Evolutionary conservation across 306 rosid species (phyloP).

Genomic region (Dryas alaskensis): DNA sequence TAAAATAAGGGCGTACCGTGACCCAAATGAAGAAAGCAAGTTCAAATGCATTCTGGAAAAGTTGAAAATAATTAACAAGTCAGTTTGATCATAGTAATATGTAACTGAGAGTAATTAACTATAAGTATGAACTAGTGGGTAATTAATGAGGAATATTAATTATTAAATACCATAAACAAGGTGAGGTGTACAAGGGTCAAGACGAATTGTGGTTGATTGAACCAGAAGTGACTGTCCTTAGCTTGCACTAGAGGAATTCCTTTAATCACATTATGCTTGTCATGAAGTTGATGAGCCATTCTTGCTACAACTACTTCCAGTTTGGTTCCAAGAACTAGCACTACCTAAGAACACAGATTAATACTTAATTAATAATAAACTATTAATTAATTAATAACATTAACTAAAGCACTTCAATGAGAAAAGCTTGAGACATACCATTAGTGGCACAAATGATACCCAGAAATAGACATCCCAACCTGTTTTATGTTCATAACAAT

Average conservation of each 20-base stretch:
- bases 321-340: conserved; percentile 52
- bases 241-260: conserved; percentile 60
- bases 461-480: conserved; percentile 61
- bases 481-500: conserved; percentile 7
- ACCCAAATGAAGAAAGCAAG: conserved; percentile 60
- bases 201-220: conserved; percentile 43
- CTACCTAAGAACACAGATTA: conserved; percentile 28
- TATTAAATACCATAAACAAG: conserved; percentile 42
- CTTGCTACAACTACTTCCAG: conserved; percentile 50
- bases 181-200: conserved; percentile 49
- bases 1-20: conserved; percentile 31
- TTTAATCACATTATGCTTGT: conserved; percentile 32
- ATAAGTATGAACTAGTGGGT: neutral
- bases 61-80: neutral
- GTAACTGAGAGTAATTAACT: neutral
- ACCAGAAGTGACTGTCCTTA: conserved; percentile 58
- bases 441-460: conserved; percentile 54
- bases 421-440: conserved; percentile 30
- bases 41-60: conserved; percentile 57
- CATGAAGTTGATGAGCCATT: conserved; percentile 43
- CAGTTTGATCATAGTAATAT: neutral
- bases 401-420: neutral
- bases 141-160: neutral
- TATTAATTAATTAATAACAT: neutral
- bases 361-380: neutral